phyloP scores from a whole-genome alignment of 2,329 filamentous ascomycete genomes.

The Amauroascus verrucosus region DNA sequence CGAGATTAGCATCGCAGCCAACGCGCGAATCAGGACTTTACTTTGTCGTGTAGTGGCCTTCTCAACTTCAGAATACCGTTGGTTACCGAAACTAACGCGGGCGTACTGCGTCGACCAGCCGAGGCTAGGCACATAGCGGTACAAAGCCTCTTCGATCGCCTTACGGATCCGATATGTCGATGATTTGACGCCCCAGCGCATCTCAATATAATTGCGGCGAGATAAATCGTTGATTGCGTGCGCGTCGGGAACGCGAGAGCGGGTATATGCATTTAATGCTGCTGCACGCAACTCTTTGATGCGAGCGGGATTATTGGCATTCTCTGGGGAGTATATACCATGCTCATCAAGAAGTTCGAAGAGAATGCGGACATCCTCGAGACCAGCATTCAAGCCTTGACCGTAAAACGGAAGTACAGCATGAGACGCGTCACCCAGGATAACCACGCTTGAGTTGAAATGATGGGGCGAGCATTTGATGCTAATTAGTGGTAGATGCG shows the following conservation, averaged over 20 bases:
- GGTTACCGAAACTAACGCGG: constrained; percentile 85
- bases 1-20: constrained; percentile 24
- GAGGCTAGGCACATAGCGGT: constrained; percentile 60
- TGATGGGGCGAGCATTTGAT: constrained; percentile 90
- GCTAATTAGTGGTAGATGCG: constrained; percentile 83
- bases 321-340: constrained; percentile 38
- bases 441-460: constrained; percentile 63
- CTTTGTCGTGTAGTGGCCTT: constrained; percentile 60
- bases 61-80: constrained; percentile 77
- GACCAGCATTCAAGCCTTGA: constrained; percentile 92
- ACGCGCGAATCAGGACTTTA: constrained; percentile 42
- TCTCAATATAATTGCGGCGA: constrained; percentile 83
- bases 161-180: constrained; percentile 72
- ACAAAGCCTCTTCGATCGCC: constrained; percentile 72
- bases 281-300: constrained; percentile 27
- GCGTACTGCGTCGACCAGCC: constrained; percentile 92
- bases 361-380: constrained; percentile 85
- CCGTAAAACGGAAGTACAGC: constrained; percentile 99
- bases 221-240: constrained; percentile 89
- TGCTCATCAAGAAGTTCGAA: constrained; percentile 72
- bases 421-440: constrained; percentile 88
- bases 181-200: constrained; percentile 75
- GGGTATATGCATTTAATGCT: constrained; percentile 64
- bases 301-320: constrained; percentile 31
- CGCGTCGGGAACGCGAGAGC: constrained; percentile 63